Evolutionary conservation across 1,284 basidiomycete genomes (phyloP).

Genomic region (Ceratobasidium sp.): DNA sequence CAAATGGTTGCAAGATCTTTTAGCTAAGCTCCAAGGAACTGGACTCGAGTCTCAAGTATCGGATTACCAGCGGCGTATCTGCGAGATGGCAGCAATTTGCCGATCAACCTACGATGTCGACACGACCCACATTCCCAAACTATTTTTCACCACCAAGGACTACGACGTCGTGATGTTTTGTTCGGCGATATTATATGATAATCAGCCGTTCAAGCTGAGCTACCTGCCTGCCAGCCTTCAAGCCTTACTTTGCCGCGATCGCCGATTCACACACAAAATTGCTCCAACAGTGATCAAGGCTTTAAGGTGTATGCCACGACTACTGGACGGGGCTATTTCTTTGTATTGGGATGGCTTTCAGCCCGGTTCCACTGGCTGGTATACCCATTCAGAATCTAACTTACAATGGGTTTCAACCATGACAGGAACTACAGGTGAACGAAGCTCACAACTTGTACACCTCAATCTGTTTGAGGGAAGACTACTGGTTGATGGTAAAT

Average conservation of each 20-base stretch:
- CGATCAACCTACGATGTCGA: constrained; percentile 49
- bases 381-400: not conserved
- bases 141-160: constrained; percentile 41
- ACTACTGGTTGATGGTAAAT: constrained; percentile 47
- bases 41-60: not conserved
- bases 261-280: constrained; percentile 21
- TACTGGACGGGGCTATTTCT: constrained; percentile 9
- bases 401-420: constrained; percentile 36
- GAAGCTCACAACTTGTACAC: constrained; percentile 41
- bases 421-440: not conserved
- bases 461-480: constrained; percentile 43
- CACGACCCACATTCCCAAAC: not conserved
- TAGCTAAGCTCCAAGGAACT: not conserved
- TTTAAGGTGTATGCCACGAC: not conserved
- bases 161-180: constrained; percentile 41
- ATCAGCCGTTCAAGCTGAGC: constrained; percentile 38
- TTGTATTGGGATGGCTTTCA: constrained; percentile 6
- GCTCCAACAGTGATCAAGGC: not conserved
- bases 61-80: constrained; percentile 37
- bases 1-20: constrained; percentile 16
- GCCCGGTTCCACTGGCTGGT: constrained; percentile 14
- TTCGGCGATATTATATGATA: constrained; percentile 46
- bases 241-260: constrained; percentile 31
- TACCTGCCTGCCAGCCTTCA: not conserved
- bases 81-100: constrained; percentile 48